Percentiles rank a stretch among this genome's conserved stretches.
Conservation (phyloP, 352 stramenopile genomes). For the Phytophthora meadii region DNA sequence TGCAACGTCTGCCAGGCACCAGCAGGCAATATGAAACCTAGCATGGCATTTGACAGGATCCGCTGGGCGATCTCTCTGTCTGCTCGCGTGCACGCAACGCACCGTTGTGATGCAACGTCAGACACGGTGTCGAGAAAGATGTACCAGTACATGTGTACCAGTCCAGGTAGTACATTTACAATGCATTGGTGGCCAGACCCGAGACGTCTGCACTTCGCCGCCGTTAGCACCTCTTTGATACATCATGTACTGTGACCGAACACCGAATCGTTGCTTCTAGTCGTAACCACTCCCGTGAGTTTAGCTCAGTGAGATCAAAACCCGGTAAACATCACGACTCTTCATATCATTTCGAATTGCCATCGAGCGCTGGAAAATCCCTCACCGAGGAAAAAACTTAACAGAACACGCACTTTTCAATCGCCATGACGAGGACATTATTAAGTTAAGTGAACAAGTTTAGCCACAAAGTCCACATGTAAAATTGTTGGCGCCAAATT, state of each 20-base stretch:
- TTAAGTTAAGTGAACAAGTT: no score
- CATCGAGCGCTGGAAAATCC: no score
- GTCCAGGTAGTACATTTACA: no score
- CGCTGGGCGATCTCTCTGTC: slow-evolving; percentile 1
- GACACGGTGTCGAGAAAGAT: not conserved
- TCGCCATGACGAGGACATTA: no score
- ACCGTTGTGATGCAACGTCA: slow-evolving; percentile 4
- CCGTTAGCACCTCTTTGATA: not conserved
- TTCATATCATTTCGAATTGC: no score
- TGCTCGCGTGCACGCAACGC: not conserved
- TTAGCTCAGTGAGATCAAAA: not conserved
- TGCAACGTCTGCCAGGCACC: not conserved
- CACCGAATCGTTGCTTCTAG: slow-evolving; percentile 3
- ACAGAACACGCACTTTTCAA: no score
- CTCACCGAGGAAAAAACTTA: no score
- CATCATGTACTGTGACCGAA: slow-evolving; percentile 1
- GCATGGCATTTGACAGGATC: not conserved
- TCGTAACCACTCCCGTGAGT: not conserved
- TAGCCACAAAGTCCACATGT: no score
- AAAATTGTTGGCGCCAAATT: no score
- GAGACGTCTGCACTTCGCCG: not conserved
- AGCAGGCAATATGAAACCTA: slow-evolving; percentile 3
- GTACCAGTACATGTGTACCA: no score
- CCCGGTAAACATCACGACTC: not conserved
- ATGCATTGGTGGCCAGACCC: not conserved